phyloP scores from a whole-genome alignment of 345 rosid species.

The Cochlearia excelsa region DNA sequence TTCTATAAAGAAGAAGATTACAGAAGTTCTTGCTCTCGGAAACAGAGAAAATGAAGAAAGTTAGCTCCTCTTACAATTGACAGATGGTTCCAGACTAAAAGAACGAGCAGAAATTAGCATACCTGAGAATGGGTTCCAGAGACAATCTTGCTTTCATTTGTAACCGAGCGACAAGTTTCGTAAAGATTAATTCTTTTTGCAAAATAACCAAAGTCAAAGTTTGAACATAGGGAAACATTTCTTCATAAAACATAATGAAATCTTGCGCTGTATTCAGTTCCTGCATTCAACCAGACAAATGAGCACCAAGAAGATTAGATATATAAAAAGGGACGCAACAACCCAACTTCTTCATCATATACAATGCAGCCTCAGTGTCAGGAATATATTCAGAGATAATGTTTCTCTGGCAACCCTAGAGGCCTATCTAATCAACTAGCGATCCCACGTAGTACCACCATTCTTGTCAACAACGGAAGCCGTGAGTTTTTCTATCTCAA shows the following conservation, averaged over 20 bases:
- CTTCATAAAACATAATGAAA: constrained; percentile 76
- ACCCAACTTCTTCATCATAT: constrained; percentile 6
- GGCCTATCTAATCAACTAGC: constrained; percentile 7
- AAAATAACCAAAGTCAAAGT: constrained; percentile 55
- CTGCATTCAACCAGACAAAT: constrained; percentile 39
- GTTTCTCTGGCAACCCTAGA: not conserved
- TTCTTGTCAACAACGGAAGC: constrained; percentile 1
- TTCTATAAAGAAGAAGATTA: constrained; percentile 4
- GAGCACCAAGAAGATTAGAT: constrained; percentile 14
- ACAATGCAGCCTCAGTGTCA: constrained; percentile 7
- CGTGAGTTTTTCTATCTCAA: not conserved
- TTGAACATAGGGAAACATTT: constrained; percentile 69
- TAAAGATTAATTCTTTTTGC: constrained; percentile 67
- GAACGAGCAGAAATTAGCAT: constrained; percentile 21
- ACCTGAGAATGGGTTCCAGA: constrained; percentile 88
- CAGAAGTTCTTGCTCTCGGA: constrained; percentile 7
- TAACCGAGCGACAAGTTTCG: constrained; percentile 61
- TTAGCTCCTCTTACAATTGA: constrained; percentile 3
- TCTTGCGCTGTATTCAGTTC: constrained; percentile 90
- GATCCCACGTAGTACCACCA: constrained; percentile 1
- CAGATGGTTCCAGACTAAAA: constrained; percentile 17
- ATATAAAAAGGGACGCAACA: constrained; percentile 10
- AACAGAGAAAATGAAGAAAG: constrained; percentile 4
- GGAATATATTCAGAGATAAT: constrained; percentile 2
- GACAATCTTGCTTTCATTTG: constrained; percentile 84